Conservation (phyloP, 2,329 filamentous ascomycete species). For the Sporothrix sp. region DNA sequence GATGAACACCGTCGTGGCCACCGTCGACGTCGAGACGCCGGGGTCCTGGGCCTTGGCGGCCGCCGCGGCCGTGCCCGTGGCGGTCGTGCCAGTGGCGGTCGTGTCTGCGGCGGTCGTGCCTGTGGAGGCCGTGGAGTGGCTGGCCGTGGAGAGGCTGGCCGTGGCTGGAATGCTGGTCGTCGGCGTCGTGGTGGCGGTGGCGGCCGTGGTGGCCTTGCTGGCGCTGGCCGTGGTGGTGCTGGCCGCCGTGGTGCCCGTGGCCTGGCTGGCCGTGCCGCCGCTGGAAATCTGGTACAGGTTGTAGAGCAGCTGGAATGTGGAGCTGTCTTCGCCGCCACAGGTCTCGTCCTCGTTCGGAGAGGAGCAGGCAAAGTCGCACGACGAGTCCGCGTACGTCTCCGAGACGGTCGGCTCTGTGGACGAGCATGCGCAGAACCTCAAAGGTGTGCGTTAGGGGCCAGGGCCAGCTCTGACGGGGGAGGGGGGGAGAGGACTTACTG, state of each 20-base stretch:
- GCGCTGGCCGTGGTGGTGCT: not conserved
- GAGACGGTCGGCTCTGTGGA: constrained; percentile 11
- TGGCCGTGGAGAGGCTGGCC: not conserved
- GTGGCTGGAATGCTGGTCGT: constrained; percentile 5
- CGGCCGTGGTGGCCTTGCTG: not conserved
- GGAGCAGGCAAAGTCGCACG: constrained; percentile 13
- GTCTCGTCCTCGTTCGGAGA: constrained; percentile 11
- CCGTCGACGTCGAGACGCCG: not conserved
- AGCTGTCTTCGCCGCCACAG: constrained; percentile 15
- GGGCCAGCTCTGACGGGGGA: too few species aligned
- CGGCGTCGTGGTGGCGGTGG: not conserved
- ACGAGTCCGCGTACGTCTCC: constrained; percentile 15
- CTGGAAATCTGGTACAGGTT: constrained; percentile 12
- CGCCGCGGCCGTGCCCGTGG: not conserved
- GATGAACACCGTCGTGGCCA: constrained; percentile 14
- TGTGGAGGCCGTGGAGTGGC: not conserved
- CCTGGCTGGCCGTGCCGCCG: not conserved
- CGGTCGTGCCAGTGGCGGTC: not conserved
- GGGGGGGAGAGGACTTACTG: constrained; percentile 7
- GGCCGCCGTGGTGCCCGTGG: not conserved
- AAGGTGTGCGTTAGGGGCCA: too few species aligned
- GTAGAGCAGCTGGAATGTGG: constrained; percentile 16
- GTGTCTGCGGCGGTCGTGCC: not conserved
- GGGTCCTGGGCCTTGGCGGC: not conserved
- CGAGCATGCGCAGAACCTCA: constrained; percentile 16